Evolutionary conservation across 768 basidiomycete genomes (phyloP), one percentile per base, ranked within the genome.

Genomic region (button mushroom (Agaricus bisporus)): DNA sequence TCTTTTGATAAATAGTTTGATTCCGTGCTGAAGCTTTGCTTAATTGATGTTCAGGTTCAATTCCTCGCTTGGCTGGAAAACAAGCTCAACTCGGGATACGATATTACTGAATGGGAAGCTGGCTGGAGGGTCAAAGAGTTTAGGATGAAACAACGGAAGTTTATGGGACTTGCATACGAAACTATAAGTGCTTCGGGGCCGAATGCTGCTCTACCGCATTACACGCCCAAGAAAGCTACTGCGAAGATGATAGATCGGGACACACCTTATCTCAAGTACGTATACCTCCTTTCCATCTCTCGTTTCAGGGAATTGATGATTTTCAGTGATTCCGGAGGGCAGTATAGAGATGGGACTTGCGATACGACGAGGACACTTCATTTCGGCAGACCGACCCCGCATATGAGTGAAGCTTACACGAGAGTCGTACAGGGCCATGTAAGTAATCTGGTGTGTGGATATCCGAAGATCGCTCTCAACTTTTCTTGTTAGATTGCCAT

Each of bases 401-500:
- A 91, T 58, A 85, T 91, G 65, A 86, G 82, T 64, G 88, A 94
- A 59, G 93, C 95, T 1, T 99, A 85, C 69, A 99, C 97, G 28
- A 78, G 93, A 43, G 97, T 98, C 41, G 67, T 99, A 54, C 97
- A 99, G 70, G 95, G 95, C 7, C 97, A 99, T 72, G 91, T 92
- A 74, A 62, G 89, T 78, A 18, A n/a, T 38, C 37, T 32, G 25
- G 36, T 54, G 11, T 49, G 47, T 28, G 28, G 57, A 32, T 38
- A 45, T 35, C 38, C 44, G 57, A 63, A 51, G 54, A 58, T 51
- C 36, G 47, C 45, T 61, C 66, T 52, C 55, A 52, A 60, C 58
- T 43, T n/a, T 58, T 25, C 45, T 51, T 41, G 41, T 12, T 61
- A 92, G 85, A 95, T 98, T 59, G 91, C 91, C 22, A 90, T 98